Base-by-base conservation (phyloP, 768 basidiomycete species). In the Hypholoma sublateritium region DNA sequence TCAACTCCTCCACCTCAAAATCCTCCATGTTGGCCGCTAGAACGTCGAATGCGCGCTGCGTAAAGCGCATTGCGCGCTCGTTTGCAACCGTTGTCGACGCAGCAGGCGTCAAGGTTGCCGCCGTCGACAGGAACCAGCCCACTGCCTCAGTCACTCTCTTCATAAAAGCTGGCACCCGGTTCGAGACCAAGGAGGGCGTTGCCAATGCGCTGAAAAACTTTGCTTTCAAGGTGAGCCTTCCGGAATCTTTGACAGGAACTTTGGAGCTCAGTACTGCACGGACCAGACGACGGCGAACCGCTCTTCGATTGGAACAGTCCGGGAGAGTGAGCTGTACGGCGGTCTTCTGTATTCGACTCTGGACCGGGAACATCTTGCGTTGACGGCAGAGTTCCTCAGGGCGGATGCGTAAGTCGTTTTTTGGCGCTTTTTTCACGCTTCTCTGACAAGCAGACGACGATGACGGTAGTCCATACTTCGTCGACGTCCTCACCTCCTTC, bases 141-240 rank as follows among this genome's bases (percentile, higher is more conserved):
- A 95, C 93, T 5, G 80, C 91, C 25, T 83, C 90, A 53, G 84
- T 99, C 69, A 93, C 94, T 49, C 79, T 98, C 66, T 82, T 96
- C 60, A 85, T 97, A 72, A 96, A 95, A 74, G 96, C 93, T 55
- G 96, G 96, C 53, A 87, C 87, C 68, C 80, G 97, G 67, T 95
- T 86, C 71, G 91, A 99, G 79, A 74, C 85, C 60, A 88, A 88
- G 69, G 85, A 93, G 42, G 96, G 96, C 65, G 85, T 94, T 57
- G 95, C 96, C 2, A 92, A 96, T 78, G 88, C 86, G 59, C 82
- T 98, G 73, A 97, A 97, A 83, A 95, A 94, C 85, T 98, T 95
- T 83, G 89, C 95, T 58, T 98, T 96, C 87, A 98, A 97, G 90
- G 96, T 98, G 63, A 47, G 86, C 68, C 25, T 44, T 45, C 12